Evolutionary conservation across 1,284 basidiomycete species (phyloP).

Genomic region (Melampsora americana): DNA sequence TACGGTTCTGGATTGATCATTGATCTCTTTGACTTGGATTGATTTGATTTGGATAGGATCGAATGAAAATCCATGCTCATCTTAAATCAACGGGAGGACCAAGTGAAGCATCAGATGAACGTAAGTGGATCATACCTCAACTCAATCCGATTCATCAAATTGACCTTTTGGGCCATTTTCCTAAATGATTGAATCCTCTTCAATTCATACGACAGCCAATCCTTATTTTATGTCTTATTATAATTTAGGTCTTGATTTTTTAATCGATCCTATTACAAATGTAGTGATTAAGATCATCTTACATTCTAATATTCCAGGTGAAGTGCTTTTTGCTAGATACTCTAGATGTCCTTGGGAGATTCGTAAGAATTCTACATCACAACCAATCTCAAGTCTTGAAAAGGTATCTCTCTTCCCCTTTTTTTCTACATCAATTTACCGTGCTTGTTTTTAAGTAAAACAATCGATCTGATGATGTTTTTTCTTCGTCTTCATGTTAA

Average conservation of each 20-base stretch:
- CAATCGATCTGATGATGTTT: too few species aligned
- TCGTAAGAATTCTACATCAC: background rate
- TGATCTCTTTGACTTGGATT: background rate
- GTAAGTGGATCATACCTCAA: background rate
- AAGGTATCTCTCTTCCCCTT: too few species aligned
- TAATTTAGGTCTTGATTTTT: conserved; percentile 50
- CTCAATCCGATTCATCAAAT: background rate
- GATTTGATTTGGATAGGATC: conserved; percentile 47
- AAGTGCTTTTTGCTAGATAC: conserved; percentile 50
- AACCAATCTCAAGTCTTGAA: conserved; percentile 4
- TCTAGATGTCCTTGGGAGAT: conserved; percentile 46
- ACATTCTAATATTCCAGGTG: conserved; percentile 51
- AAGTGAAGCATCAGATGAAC: conserved; percentile 1
- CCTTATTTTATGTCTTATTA: conserved; percentile 52
- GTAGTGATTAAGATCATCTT: conserved; percentile 49
- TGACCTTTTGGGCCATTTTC: too few species aligned
- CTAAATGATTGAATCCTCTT: too few species aligned
- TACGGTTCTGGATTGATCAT: background rate
- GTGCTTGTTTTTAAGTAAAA: background rate
- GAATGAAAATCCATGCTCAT: conserved; percentile 48
- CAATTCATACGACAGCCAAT: too few species aligned
- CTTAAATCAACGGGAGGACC: conserved; percentile 12
- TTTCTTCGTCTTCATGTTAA: too few species aligned
- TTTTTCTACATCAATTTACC: too few species aligned
- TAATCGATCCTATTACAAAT: conserved; percentile 46